These are phyloP conservation scores for Trametes villosa DNA, from an alignment of 768 basidiomycete species.

Conservation along the genomic window DNA sequence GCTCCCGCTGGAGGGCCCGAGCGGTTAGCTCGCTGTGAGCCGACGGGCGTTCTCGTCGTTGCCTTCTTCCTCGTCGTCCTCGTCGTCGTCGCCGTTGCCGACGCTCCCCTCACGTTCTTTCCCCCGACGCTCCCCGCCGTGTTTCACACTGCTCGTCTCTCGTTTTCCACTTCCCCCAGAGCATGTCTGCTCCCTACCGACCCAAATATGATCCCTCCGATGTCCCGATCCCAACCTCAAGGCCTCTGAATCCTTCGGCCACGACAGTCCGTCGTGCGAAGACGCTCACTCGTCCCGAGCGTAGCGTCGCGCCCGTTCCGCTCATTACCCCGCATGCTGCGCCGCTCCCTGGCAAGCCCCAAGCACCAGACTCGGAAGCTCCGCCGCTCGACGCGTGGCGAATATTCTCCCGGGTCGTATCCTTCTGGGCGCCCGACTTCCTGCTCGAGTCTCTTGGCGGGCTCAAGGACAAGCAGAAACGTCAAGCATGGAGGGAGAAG, in stretches of 20 bases:
- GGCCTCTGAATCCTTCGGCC: slow-evolving; percentile 38
- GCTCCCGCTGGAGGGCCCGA: neutral
- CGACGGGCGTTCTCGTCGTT: slow-evolving; percentile 24
- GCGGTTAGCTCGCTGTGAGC: slow-evolving; percentile 1
- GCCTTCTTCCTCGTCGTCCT: slow-evolving; percentile 25
- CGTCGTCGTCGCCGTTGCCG: slow-evolving; percentile 26
- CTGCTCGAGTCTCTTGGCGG: slow-evolving; percentile 76
- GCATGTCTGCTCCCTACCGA: slow-evolving; percentile 28
- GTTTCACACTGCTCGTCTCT: slow-evolving; percentile 19
- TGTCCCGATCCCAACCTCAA: slow-evolving; percentile 66
- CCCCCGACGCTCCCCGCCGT: slow-evolving; percentile 5
- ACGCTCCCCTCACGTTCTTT: slow-evolving; percentile 26
- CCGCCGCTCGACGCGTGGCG: slow-evolving; percentile 70
- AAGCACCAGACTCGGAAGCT: slow-evolving; percentile 32
- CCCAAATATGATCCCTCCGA: slow-evolving; percentile 44
- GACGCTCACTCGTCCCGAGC: slow-evolving; percentile 95
- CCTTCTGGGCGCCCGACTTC: slow-evolving; percentile 90
- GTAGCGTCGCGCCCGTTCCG: slow-evolving; percentile 90
- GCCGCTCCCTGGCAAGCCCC: slow-evolving; percentile 44
- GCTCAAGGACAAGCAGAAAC: slow-evolving; percentile 73
- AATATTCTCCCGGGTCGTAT: slow-evolving; percentile 75
- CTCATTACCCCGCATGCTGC: slow-evolving; percentile 83
- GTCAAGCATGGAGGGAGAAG: slow-evolving; percentile 98
- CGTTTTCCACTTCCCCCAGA: slow-evolving; percentile 25
- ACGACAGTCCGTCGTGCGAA: slow-evolving; percentile 84